Evolutionary conservation across 2,329 filamentous ascomycete species (phyloP).

Genomic region (Biscogniauxia mediterranea): DNA sequence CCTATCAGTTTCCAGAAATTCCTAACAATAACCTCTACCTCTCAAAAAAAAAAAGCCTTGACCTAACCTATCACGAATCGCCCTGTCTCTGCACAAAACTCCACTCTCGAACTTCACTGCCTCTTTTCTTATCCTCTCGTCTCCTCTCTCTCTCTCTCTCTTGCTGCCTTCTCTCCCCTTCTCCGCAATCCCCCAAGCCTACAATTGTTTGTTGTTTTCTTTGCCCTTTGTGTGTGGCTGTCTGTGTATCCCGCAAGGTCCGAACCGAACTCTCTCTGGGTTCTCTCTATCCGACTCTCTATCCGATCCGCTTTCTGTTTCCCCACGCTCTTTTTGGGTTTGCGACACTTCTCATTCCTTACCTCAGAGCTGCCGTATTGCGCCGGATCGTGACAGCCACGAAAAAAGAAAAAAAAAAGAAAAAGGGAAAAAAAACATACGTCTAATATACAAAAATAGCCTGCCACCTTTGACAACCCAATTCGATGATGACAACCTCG

Average conservation of each 20-base stretch:
- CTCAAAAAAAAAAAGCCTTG: not conserved
- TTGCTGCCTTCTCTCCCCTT: not conserved
- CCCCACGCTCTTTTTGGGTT: not conserved
- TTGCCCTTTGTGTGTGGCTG: constrained; percentile 12
- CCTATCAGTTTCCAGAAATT: not conserved
- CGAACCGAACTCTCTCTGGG: not conserved
- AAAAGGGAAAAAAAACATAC: not conserved
- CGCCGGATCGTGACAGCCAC: not conserved
- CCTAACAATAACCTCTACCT: not conserved
- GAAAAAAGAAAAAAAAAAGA: not conserved
- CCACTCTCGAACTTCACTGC: not conserved
- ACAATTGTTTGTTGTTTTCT: constrained; percentile 18
- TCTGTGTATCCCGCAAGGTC: not conserved
- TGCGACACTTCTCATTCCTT: not conserved
- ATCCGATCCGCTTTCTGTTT: not conserved
- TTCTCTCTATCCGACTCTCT: no score
- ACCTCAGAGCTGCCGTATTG: not conserved
- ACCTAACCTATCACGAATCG: not conserved
- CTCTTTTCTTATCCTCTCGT: not conserved
- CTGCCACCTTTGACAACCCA: not conserved
- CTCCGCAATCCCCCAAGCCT: constrained; percentile 3
- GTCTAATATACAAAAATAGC: not conserved
- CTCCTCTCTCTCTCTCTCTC: not conserved
- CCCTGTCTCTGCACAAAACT: not conserved
- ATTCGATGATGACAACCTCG: constrained; percentile 8